Conservation (phyloP, 768 basidiomycete genomes). For the Sporobolomyces roseus region DNA sequence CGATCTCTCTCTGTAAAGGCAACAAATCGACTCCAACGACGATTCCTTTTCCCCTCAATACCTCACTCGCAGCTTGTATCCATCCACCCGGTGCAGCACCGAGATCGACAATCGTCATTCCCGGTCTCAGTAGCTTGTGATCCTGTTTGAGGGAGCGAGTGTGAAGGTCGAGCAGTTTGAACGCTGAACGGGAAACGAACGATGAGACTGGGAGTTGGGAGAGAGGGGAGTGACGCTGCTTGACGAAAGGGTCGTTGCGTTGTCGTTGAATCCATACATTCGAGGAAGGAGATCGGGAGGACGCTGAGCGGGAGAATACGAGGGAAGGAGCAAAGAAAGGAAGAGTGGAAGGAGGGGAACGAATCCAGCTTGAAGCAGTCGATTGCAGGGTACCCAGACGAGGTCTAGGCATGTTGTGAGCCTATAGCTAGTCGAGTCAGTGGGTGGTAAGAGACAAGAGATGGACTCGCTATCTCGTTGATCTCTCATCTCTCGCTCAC, state of each 20-base stretch:
- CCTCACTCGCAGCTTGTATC: constrained; percentile 74
- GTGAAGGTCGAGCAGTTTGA: constrained; percentile 82
- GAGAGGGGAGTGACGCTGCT: constrained; percentile 36
- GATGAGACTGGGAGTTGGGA: too few relatives aligned
- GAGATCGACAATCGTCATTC: constrained; percentile 66
- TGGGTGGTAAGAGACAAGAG: too few relatives aligned
- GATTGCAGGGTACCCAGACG: too few relatives aligned
- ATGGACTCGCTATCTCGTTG: too few relatives aligned
- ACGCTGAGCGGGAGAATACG: constrained; percentile 3
- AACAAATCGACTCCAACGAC: constrained; percentile 80
- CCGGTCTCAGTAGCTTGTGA: constrained; percentile 51
- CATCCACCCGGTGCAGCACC: constrained; percentile 92
- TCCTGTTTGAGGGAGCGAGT: constrained; percentile 52
- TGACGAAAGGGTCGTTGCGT: constrained; percentile 49
- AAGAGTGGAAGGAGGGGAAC: too few relatives aligned
- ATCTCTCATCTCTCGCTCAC: too few relatives aligned
- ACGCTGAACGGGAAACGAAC: constrained; percentile 85
- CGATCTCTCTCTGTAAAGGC: constrained; percentile 60
- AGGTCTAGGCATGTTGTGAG: too few relatives aligned
- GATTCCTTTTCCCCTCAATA: constrained; percentile 54
- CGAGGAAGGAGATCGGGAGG: constrained; percentile 45
- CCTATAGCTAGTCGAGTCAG: too few relatives aligned
- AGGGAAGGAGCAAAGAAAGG: too few relatives aligned
- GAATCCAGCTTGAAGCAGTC: too few relatives aligned
- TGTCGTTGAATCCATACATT: constrained; percentile 49